Percentiles rank a stretch among this genome's conserved stretches.
Conservation (phyloP, 2,329 filamentous ascomycete genomes). For the Zasmidium cellare region DNA sequence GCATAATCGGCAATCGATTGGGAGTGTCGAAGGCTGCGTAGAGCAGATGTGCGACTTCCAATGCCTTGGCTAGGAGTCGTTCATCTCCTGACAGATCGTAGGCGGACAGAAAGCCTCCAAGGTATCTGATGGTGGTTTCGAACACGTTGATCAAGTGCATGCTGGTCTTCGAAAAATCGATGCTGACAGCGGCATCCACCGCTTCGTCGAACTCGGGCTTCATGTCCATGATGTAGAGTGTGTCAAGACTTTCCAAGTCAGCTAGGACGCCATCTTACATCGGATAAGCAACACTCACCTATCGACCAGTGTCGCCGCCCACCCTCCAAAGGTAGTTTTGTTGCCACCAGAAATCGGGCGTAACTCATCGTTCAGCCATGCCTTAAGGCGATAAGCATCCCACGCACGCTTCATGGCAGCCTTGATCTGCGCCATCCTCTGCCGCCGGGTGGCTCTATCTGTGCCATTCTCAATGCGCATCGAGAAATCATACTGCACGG, state of each 20-base stretch:
- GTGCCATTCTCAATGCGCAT: not conserved
- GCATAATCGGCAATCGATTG: constrained; percentile 64
- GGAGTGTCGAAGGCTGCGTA: constrained; percentile 68
- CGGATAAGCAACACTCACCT: not conserved
- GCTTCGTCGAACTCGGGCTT: constrained; percentile 65
- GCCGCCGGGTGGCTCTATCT: constrained; percentile 8
- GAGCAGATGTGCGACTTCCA: constrained; percentile 63
- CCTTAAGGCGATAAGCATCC: constrained; percentile 74
- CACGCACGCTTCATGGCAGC: constrained; percentile 75
- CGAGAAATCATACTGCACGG: constrained; percentile 14
- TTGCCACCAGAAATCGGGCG: constrained; percentile 62
- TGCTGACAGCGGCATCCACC: constrained; percentile 56
- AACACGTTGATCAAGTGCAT: constrained; percentile 62
- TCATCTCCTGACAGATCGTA: constrained; percentile 63
- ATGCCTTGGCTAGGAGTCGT: constrained; percentile 61
- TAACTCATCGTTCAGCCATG: constrained; percentile 85
- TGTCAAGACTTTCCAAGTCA: constrained; percentile 55
- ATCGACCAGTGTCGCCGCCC: constrained; percentile 87
- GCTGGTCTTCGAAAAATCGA: constrained; percentile 61
- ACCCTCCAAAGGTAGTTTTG: constrained; percentile 82
- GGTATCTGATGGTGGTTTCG: constrained; percentile 70
- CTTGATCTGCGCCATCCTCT: constrained; percentile 55
- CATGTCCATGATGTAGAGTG: constrained; percentile 70
- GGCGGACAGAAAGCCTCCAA: constrained; percentile 68
- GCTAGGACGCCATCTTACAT: not conserved